A percentile compares a stretch with the other conserved stretches of the same genome.
Evolutionary conservation across 345 rosid genomes (phyloP).

Genomic region (Camelina neglecta): DNA sequence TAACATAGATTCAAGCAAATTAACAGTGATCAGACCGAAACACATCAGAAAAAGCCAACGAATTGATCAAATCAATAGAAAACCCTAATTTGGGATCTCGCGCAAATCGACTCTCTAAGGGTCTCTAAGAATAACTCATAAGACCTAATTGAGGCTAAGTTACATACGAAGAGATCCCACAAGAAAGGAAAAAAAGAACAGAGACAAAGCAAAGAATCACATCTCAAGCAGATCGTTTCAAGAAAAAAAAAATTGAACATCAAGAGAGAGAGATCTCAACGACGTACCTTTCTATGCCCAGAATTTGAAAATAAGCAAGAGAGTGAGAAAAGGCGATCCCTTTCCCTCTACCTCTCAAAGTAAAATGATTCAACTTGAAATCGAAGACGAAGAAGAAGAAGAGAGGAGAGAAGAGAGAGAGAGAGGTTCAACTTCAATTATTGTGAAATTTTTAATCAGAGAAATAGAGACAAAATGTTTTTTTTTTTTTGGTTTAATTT

Average conservation of each 20-base stretch:
- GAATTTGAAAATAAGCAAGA: slow-evolving; percentile 11
- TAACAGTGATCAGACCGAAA: slow-evolving; percentile 15
- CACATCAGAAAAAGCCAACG: slow-evolving; percentile 21
- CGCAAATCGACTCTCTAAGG: slow-evolving; percentile 13
- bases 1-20: background rate
- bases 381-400: background rate
- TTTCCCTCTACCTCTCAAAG: slow-evolving; percentile 30
- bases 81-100: slow-evolving; percentile 39
- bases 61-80: slow-evolving; percentile 23
- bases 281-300: slow-evolving; percentile 16
- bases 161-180: background rate
- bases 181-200: slow-evolving; percentile 3
- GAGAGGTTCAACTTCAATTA: slow-evolving; percentile 39
- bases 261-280: slow-evolving; percentile 6
- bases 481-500: background rate
- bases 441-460: slow-evolving; percentile 26
- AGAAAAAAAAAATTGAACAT: slow-evolving; percentile 3
- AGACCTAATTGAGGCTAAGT: background rate
- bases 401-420: background rate
- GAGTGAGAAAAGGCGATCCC: slow-evolving; percentile 37
- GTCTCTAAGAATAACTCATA: slow-evolving; percentile 1
- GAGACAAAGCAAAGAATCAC: slow-evolving; percentile 29
- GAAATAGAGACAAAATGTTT: slow-evolving; percentile 29
- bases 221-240: slow-evolving; percentile 20
- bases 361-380: slow-evolving; percentile 32